A percentile compares a stretch with the other conserved stretches of the same genome.
phyloP scores from a whole-genome alignment of 352 stramenopile species.

The Globisporangium barbulae region DNA sequence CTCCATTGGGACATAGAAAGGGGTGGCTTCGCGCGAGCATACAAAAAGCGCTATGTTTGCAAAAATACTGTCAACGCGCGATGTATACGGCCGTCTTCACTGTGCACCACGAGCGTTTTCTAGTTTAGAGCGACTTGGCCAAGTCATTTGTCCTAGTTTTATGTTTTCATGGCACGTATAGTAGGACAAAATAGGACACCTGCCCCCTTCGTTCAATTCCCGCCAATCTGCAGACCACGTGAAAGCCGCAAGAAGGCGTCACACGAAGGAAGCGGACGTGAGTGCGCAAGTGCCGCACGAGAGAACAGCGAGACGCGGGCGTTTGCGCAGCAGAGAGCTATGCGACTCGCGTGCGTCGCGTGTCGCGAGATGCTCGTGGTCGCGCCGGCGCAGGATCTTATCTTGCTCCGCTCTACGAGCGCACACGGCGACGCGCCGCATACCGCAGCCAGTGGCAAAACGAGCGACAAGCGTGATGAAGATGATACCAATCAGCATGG shows the following conservation, averaged over 20 bases:
- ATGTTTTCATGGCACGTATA: not conserved
- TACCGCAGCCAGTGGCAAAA: not conserved
- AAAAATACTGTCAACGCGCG: not conserved
- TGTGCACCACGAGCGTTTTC: constrained; percentile 1
- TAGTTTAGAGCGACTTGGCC: not conserved
- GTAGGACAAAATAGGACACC: constrained; percentile 3
- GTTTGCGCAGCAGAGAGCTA: constrained; percentile 16
- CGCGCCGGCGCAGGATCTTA: constrained; percentile 1
- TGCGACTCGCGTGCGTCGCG: constrained; percentile 43
- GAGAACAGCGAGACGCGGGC: not conserved
- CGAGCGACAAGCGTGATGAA: not conserved
- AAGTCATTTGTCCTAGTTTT: not conserved
- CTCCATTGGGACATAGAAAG: not conserved
- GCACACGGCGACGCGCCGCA: constrained; percentile 2
- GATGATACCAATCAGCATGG: not conserved
- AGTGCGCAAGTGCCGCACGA: not conserved
- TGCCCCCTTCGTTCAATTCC: not conserved
- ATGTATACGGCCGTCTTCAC: not conserved
- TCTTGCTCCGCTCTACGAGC: constrained; percentile 2
- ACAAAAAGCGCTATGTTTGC: constrained; percentile 3
- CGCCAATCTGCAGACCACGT: not conserved
- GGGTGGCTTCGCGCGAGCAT: not conserved
- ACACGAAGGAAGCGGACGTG: not conserved
- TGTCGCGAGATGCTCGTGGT: constrained; percentile 29
- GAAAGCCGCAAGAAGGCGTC: not conserved